These are phyloP conservation scores for Sisymbrium altissimum DNA, from an alignment of 345 rosid species.

Conservation along the genomic window DNA sequence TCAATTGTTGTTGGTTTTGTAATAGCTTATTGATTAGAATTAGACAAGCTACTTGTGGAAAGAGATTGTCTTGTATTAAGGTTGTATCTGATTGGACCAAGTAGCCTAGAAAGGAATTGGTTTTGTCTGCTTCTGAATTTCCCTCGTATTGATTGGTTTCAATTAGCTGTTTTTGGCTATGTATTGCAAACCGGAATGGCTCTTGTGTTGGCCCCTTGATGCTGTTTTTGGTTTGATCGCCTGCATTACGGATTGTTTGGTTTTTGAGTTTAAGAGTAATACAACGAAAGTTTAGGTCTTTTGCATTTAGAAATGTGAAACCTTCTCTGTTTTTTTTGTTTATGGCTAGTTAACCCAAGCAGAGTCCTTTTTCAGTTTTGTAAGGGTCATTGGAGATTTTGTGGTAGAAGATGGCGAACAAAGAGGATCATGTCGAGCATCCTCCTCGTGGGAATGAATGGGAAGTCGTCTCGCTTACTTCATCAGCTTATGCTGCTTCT, in stretches of 20 bases:
- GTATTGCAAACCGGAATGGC: background rate
- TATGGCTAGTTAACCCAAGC: background rate
- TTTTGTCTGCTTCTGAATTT: slow-evolving; percentile 3
- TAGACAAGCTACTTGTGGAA: background rate
- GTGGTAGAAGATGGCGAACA: slow-evolving; percentile 50
- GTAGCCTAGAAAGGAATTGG: background rate
- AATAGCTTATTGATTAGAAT: background rate
- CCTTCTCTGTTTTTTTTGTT: background rate
- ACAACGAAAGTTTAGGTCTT: background rate
- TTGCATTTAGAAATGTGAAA: background rate
- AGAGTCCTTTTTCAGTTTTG: background rate
- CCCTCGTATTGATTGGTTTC: background rate
- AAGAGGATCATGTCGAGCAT: slow-evolving; percentile 44
- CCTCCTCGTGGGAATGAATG: slow-evolving; percentile 65
- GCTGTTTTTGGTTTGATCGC: background rate
- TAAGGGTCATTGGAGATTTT: background rate
- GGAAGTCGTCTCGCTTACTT: slow-evolving; percentile 95
- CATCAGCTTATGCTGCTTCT: slow-evolving; percentile 89
- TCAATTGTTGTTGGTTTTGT: background rate
- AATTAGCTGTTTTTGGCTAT: background rate
- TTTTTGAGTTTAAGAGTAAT: background rate
- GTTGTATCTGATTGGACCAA: background rate
- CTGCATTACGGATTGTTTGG: background rate
- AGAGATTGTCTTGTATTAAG: background rate
- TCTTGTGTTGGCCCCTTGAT: too few relatives aligned